phyloP scores from a whole-genome alignment of 2,329 filamentous ascomycete species.

The Didymellaceae sp. region DNA sequence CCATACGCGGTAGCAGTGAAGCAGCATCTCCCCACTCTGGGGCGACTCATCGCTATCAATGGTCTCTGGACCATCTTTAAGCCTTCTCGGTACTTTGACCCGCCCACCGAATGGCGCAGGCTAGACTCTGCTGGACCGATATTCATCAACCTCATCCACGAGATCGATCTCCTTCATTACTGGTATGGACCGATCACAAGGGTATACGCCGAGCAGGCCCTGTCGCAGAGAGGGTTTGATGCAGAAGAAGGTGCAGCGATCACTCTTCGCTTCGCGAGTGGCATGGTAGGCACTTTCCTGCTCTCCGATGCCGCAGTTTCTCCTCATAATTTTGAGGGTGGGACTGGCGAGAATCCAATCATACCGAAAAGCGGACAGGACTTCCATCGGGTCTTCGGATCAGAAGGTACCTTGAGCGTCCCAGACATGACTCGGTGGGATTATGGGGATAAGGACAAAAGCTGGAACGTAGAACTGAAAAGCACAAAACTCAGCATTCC shows the following conservation, averaged over 20 bases:
- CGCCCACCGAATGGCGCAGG: background rate
- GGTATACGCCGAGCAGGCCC: background rate
- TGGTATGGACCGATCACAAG: slow-evolving; percentile 1
- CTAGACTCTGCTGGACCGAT: background rate
- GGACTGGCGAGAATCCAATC: slow-evolving; percentile 2
- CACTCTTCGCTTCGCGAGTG: background rate
- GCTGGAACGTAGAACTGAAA: background rate
- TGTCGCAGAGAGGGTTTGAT: background rate
- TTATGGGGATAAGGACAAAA: background rate
- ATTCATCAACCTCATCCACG: slow-evolving; percentile 2
- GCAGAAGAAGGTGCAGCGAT: slow-evolving; percentile 2
- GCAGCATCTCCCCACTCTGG: background rate
- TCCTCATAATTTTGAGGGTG: background rate
- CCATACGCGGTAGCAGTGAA: background rate
- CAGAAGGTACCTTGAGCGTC: background rate
- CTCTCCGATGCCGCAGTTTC: background rate
- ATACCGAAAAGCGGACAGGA: background rate
- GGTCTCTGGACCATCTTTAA: slow-evolving; percentile 1
- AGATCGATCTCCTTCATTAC: slow-evolving; percentile 4
- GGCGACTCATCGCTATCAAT: slow-evolving; percentile 2
- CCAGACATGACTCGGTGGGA: background rate
- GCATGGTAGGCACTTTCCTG: background rate
- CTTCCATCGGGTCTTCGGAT: background rate
- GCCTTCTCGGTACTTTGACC: background rate
- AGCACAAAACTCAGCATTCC: background rate